Percentiles rank a stretch among this genome's conserved stretches.
phyloP scores from a whole-genome alignment of 176 grass and related monocot species.

The Phoenix roebelenii region DNA sequence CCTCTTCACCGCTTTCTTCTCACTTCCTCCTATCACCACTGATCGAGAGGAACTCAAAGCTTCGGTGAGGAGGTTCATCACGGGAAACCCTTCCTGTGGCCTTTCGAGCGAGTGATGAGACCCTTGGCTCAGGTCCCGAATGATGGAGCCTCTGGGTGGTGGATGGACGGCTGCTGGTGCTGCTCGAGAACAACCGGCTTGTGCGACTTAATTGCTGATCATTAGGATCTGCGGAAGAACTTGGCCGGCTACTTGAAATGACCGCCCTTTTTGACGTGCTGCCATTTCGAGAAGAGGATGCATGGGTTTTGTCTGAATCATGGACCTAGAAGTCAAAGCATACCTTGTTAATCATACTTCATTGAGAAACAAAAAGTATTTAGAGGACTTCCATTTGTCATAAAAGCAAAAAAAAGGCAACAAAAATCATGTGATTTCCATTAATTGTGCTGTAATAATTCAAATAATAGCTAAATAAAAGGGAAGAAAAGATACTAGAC shows the following conservation, averaged over 20 bases:
- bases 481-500: too few species aligned
- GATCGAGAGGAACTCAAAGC: constrained; percentile 67
- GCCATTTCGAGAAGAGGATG: constrained; percentile 41
- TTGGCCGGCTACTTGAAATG: constrained; percentile 32
- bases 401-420: too few species aligned
- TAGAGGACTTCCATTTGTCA: too few species aligned
- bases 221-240: constrained; percentile 40
- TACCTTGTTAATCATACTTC: too few species aligned
- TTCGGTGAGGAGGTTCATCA: constrained; percentile 37
- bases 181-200: constrained; percentile 27
- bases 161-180: constrained; percentile 47
- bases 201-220: constrained; percentile 28
- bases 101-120: constrained; percentile 27
- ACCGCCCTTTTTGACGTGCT: constrained; percentile 49
- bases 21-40: constrained; percentile 61
- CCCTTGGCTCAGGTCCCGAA: constrained; percentile 41
- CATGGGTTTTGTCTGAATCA: constrained; percentile 37
- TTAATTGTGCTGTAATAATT: too few species aligned
- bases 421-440: too few species aligned
- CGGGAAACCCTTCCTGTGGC: constrained; percentile 5
- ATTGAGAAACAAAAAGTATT: too few species aligned
- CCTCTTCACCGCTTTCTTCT: background rate
- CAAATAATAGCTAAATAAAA: too few species aligned
- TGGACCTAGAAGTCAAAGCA: constrained; percentile 20
- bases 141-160: constrained; percentile 59